Conservation (phyloP, 208 protist species). For the Angomonas deanei region DNA sequence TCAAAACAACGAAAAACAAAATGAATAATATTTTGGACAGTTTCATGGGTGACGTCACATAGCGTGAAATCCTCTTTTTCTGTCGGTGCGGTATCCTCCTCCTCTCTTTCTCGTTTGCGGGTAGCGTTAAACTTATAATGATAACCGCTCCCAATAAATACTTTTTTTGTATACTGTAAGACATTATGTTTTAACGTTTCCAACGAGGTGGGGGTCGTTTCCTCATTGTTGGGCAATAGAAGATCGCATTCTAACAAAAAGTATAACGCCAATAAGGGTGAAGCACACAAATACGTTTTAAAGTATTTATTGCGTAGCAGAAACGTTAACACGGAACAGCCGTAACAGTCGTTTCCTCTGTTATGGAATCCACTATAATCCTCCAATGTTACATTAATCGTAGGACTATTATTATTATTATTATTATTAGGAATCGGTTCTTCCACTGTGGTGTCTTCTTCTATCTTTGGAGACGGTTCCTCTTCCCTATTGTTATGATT, state of each 20-base stretch:
- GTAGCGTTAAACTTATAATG: no score
- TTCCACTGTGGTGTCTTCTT: neutral
- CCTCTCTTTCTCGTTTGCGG: no score
- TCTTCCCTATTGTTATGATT: neutral
- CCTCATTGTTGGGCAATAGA: no score
- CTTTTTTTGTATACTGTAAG: no score
- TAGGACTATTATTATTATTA: neutral
- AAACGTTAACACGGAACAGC: constrained; percentile 71
- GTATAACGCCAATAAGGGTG: neutral
- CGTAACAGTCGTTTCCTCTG: constrained; percentile 76
- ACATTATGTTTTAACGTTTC: no score
- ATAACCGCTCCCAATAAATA: no score
- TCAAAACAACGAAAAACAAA: no score
- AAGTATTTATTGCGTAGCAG: constrained; percentile 62
- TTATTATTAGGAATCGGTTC: neutral
- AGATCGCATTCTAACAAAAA: no score
- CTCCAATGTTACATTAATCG: neutral
- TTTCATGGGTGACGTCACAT: no score
- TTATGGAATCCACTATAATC: constrained; percentile 79
- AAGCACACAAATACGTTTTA: constrained; percentile 24
- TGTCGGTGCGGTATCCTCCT: neutral
- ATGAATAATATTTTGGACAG: no score
- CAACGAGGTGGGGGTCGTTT: no score
- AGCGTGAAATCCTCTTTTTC: neutral
- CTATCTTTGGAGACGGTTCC: neutral